A percentile compares a stretch with the other conserved stretches of the same genome.
phyloP scores from a whole-genome alignment of 2,329 filamentous ascomycete species.

The Chaetomium olivaceum region DNA sequence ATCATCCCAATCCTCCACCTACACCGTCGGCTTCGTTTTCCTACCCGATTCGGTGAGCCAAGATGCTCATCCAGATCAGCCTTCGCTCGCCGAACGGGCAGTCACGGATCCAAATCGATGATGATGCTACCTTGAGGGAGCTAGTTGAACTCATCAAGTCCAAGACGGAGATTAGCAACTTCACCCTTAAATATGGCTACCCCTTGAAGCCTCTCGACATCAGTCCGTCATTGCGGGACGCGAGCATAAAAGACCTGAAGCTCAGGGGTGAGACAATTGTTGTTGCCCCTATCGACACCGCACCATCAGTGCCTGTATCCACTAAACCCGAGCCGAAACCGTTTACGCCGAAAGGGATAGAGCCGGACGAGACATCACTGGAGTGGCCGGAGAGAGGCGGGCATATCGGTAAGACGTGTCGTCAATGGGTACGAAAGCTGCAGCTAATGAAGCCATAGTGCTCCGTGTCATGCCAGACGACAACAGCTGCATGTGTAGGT shows the following conservation, averaged over 20 bases:
- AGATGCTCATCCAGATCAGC: conserved; percentile 65
- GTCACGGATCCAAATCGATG: conserved; percentile 67
- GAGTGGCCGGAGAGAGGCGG: conserved; percentile 53
- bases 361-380: conserved; percentile 47
- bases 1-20: neutral
- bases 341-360: conserved; percentile 39
- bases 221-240: conserved; percentile 45
- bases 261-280: conserved; percentile 55
- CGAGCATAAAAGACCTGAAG: conserved; percentile 51
- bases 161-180: conserved; percentile 64
- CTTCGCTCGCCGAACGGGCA: conserved; percentile 74
- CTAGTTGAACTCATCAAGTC: conserved; percentile 62
- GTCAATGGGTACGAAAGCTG: conserved; percentile 11
- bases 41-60: neutral
- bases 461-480: conserved; percentile 96
- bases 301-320: conserved; percentile 25
- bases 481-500: conserved; percentile 77
- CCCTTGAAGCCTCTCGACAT: conserved; percentile 71
- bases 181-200: conserved; percentile 82
- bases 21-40: neutral
- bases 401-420: conserved; percentile 49
- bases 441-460: conserved; percentile 54
- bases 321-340: conserved; percentile 28
- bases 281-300: conserved; percentile 46
- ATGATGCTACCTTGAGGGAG: conserved; percentile 64